These are phyloP conservation scores for Hygrophoropsis aurantiaca DNA, from an alignment of 768 basidiomycete genomes.

Conservation along the genomic window DNA sequence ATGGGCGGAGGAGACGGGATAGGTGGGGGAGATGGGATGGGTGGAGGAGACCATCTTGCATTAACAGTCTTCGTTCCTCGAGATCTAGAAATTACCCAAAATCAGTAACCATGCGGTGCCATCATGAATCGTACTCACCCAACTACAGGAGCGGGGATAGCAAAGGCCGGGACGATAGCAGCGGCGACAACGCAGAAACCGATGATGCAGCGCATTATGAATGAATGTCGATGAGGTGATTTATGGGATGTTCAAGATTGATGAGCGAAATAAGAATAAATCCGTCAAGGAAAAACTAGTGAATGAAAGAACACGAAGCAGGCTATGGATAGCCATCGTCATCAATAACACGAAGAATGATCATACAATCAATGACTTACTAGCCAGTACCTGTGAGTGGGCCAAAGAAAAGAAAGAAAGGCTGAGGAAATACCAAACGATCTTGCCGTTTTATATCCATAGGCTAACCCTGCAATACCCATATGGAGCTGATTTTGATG, in stretches of 20 bases:
- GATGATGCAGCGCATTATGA: conserved; percentile 10
- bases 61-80: background rate
- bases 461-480: background rate
- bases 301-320: conserved; percentile 12
- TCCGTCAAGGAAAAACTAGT: conserved; percentile 12
- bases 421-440: conserved; percentile 2
- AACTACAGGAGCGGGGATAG: conserved; percentile 9
- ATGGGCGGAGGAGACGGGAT: conserved; percentile 10
- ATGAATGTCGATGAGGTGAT: conserved; percentile 1
- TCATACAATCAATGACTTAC: conserved; percentile 8
- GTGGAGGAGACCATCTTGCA: conserved; percentile 6
- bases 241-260: conserved; percentile 3
- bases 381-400: conserved; percentile 17
- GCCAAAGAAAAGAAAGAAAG: conserved; percentile 14
- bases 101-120: background rate
- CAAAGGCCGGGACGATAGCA: conserved; percentile 1
- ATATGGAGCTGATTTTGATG: background rate
- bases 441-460: background rate
- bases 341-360: too few relatives aligned
- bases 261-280: conserved; percentile 6
- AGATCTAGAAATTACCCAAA: background rate
- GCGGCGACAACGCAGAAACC: conserved; percentile 9
- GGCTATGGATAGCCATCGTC: conserved; percentile 9
- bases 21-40: conserved; percentile 7
- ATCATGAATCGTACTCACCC: too few relatives aligned